Evolutionary conservation across 441 rosid genomes (phyloP), one percentile per base, ranked within the genome.

Genomic region (Adansonia madagascariensis): DNA sequence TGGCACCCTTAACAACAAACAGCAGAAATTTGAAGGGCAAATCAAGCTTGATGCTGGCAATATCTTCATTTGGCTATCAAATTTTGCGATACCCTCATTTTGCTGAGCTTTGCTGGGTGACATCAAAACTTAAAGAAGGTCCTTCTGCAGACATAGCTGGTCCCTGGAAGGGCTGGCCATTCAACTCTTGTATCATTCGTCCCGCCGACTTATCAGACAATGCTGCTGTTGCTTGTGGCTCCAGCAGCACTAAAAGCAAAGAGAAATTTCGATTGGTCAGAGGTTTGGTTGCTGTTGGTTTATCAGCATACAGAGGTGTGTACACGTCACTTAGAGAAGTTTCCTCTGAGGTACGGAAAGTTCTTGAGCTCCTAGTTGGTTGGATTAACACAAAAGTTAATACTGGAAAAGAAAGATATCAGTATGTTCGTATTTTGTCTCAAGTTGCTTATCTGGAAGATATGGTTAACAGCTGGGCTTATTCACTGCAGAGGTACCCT

Each of bases 41-140:
- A 83, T 88, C 98, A 75, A 92, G 79, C 88, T 82, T 90, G 88
- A 80, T 88, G 80, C 77, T 91, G 71, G 96, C 97, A 57, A 82
- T 96, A 75, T 86, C 91, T 53, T 84, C 94, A 65, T 88, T 94
- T 86, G 99, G 99, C 69, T 86, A 89, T 88, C 98, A 94, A 85
- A 87, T 96, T 82, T 87, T 96, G 75, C 89, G 81, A 76, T 94
- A 85, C 87, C 97, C 97, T 80, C 99, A 94, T 82, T 94, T 96
- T 90, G 95, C 99, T 75, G 98, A 92, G 85, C 97, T 96, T 74
- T 94, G 99, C 84, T 96, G 98, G 99, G 88, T 91, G 47, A 91
- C 98, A 55, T 94, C 99, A 52, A 96, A 92, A 87, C 88, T 96
- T 73, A 92, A 90, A 84, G 95, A 89, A 82, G 99, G 99, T 77